phyloP scores from a whole-genome alignment of 225 moss, liverwort and hornwort genomes.

The Physcomitrellopsis africana region DNA sequence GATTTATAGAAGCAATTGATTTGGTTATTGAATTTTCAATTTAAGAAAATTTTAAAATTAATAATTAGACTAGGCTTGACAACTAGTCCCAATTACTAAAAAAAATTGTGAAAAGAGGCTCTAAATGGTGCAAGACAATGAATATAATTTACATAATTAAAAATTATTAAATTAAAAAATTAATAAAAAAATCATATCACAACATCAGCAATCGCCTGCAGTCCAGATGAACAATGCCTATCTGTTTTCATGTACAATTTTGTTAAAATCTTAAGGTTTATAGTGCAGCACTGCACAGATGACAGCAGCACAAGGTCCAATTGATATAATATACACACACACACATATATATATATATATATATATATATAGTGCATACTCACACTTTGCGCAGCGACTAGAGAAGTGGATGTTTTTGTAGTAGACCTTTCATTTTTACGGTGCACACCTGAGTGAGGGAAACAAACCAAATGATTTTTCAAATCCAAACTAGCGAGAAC shows the following conservation, averaged over 20 bases:
- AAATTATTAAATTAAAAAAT: too few relatives aligned
- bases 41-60: too few relatives aligned
- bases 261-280: slow-evolving; percentile 2
- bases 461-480: neutral
- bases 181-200: neutral
- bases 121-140: too few relatives aligned
- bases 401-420: neutral
- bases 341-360: neutral
- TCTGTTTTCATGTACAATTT: slow-evolving; percentile 22
- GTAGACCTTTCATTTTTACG: neutral
- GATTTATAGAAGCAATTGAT: too few relatives aligned
- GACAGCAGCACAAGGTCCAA: neutral
- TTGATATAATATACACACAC: too few relatives aligned
- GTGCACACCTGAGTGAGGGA: neutral
- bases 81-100: too few relatives aligned
- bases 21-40: too few relatives aligned
- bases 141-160: too few relatives aligned
- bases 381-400: neutral
- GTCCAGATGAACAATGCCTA: too few relatives aligned
- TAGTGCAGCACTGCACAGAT: slow-evolving; percentile 10
- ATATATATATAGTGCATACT: neutral
- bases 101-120: too few relatives aligned
- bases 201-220: too few relatives aligned
- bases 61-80: too few relatives aligned
- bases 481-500: neutral